Evolutionary conservation across 139 green algal genomes (phyloP).

Genomic region (Nannochloris sp.): DNA sequence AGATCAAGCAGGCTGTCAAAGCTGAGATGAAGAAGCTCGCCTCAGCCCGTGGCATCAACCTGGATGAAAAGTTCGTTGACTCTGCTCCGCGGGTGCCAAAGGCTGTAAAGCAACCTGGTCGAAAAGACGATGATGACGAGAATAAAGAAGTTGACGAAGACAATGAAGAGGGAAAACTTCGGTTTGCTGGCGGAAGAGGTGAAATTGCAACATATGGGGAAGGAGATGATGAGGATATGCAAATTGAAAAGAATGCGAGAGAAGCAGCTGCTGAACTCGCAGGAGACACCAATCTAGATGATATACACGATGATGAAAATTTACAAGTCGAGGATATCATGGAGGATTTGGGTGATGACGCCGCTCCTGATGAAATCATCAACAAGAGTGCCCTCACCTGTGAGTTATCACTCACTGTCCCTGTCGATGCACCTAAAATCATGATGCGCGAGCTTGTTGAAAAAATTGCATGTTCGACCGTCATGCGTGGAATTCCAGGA

Average conservation of each 20-base stretch:
- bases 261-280: slow-evolving; percentile 9
- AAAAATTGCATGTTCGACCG: slow-evolving; percentile 43
- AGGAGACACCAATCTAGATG: slow-evolving; percentile 1
- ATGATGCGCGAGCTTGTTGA: slow-evolving; percentile 84
- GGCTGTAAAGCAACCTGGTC: neutral
- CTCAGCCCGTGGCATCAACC: slow-evolving; percentile 8
- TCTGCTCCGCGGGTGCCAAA: slow-evolving; percentile 10
- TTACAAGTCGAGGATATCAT: neutral
- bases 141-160: slow-evolving; percentile 61
- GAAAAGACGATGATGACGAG: slow-evolving; percentile 61
- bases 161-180: slow-evolving; percentile 60
- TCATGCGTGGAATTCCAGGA: slow-evolving; percentile 42
- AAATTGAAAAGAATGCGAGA: slow-evolving; percentile 25
- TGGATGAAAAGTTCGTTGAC: slow-evolving; percentile 11
- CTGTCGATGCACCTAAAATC: slow-evolving; percentile 63
- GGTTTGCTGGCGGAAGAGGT: slow-evolving; percentile 45
- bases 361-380: neutral
- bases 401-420: slow-evolving; percentile 41
- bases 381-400: slow-evolving; percentile 16
- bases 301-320: neutral
- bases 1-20: slow-evolving; percentile 46
- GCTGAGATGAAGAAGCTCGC: slow-evolving; percentile 20
- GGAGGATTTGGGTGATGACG: slow-evolving; percentile 9
- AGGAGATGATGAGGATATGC: slow-evolving; percentile 63
- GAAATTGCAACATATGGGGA: slow-evolving; percentile 67